Evolutionary conservation across 176 grass and related monocot species (phyloP).

Genomic region (Musa beccarii): DNA sequence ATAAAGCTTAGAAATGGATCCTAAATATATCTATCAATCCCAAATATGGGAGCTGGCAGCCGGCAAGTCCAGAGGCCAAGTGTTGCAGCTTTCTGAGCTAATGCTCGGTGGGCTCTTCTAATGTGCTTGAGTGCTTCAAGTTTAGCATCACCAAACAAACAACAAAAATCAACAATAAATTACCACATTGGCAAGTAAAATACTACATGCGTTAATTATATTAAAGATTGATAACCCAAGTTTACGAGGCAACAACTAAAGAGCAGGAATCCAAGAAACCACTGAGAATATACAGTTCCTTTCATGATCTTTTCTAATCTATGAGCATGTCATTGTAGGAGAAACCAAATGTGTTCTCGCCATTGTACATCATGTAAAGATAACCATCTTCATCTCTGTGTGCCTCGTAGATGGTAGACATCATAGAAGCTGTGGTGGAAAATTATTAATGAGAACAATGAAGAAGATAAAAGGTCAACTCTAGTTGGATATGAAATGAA

Average conservation of each 20-base stretch:
- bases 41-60: too few relatives aligned
- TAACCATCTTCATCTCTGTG: slow-evolving; percentile 92
- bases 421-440: slow-evolving; percentile 48
- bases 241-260: background rate
- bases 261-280: background rate
- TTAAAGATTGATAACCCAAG: background rate
- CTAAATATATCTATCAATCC: too few relatives aligned
- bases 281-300: background rate
- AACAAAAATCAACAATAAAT: too few relatives aligned
- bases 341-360: slow-evolving; percentile 79
- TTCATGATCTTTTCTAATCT: background rate
- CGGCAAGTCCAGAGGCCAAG: too few relatives aligned
- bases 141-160: too few relatives aligned
- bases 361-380: slow-evolving; percentile 95
- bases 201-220: background rate
- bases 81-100: too few relatives aligned
- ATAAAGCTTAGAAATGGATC: too few relatives aligned
- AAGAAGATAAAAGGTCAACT: background rate
- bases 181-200: too few relatives aligned
- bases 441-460: background rate
- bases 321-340: slow-evolving; percentile 15
- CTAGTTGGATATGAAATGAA: background rate
- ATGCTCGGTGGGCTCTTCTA: too few relatives aligned
- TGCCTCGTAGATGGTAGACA: slow-evolving; percentile 86
- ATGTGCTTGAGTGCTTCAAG: too few relatives aligned